Evolutionary conservation across 805 yeast genomes (phyloP), one percentile per base, ranked within the genome.

Genomic region (Candida ponderosae): DNA sequence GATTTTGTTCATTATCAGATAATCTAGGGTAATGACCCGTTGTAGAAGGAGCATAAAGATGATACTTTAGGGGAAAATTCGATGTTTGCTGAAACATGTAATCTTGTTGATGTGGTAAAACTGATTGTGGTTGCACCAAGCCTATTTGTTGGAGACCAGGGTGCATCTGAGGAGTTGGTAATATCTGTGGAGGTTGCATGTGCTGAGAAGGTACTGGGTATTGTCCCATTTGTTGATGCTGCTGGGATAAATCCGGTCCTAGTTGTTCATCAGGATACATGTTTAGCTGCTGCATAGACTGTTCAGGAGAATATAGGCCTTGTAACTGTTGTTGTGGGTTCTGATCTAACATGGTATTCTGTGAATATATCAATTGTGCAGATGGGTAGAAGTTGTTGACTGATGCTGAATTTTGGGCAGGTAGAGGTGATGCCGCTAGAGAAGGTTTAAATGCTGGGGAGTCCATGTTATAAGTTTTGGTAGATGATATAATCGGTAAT

Each of bases 11-110:
- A 54, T 88, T 78, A 1, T 85, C 76, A 34, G 72, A 70, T 43
- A 83, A 62, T 13, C 73, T 58, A 30, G 70, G 67, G 34, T 79
- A 57, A 51, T 81, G 79, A 8, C 88, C 89, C 3, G 89, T 86
- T 9, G 96, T 90, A 23, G 76, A 72, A 2, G 97, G 97, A 0
- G 96, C 93, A 60, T 90, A 89, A 29, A 87, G 61, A 59, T 89
- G 96, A 55, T 85, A 84, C 51, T 87, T 87, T 32, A 85, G 62
- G 0, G 83, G 82, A 45, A 62, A 76, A 29, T 56, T 35, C 26
- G 63, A 46, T 13, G 34, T 9, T 19, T 33, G 36, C 17, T 24
- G 35, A 23, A 9, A 32, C 8, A 32, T 14, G 14, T 5, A 32
- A 9, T 27, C 29, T 16, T 42, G 45, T 24, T 34, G 45, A 16